These are phyloP conservation scores for Malus hybrid DNA, from an alignment of 331 rosid species.

Conservation along the genomic window DNA sequence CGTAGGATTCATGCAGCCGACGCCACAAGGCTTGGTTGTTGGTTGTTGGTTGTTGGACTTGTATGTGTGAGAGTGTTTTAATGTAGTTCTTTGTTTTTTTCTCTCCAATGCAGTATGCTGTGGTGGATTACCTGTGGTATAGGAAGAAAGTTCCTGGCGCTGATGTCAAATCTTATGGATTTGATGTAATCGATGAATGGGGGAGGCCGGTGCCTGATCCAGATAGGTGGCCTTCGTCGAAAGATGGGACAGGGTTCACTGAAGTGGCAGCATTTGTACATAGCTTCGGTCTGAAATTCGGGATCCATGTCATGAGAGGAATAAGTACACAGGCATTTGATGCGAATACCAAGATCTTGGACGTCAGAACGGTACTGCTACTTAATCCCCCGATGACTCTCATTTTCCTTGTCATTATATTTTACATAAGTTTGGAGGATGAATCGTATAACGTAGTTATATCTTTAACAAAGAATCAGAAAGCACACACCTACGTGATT, in stretches of 20 bases:
- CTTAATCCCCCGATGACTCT: background rate
- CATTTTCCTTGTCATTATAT: background rate
- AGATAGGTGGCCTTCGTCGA: slow-evolving; percentile 88
- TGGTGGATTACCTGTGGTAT: slow-evolving; percentile 97
- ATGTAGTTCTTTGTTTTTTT: background rate
- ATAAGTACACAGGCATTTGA: slow-evolving; percentile 92
- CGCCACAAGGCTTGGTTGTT: no score
- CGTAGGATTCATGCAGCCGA: no score
- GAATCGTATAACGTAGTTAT: background rate
- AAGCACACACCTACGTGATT: background rate
- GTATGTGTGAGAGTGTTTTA: background rate
- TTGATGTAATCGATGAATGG: slow-evolving; percentile 87
- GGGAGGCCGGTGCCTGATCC: slow-evolving; percentile 92
- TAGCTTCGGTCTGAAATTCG: slow-evolving; percentile 79
- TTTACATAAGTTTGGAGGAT: background rate
- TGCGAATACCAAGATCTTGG: slow-evolving; percentile 85
- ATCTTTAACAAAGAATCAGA: background rate
- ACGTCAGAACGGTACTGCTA: slow-evolving; percentile 49
- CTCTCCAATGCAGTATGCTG: slow-evolving; percentile 61
- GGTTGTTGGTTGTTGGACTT: no score
- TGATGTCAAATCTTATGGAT: slow-evolving; percentile 63
- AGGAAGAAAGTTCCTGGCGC: slow-evolving; percentile 78
- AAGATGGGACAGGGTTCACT: slow-evolving; percentile 64
- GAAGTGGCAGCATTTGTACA: slow-evolving; percentile 71
- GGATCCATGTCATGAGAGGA: slow-evolving; percentile 98